phyloP scores from a whole-genome alignment of 2,329 filamentous ascomycete genomes.

The Colletotrichum tropicicola region DNA sequence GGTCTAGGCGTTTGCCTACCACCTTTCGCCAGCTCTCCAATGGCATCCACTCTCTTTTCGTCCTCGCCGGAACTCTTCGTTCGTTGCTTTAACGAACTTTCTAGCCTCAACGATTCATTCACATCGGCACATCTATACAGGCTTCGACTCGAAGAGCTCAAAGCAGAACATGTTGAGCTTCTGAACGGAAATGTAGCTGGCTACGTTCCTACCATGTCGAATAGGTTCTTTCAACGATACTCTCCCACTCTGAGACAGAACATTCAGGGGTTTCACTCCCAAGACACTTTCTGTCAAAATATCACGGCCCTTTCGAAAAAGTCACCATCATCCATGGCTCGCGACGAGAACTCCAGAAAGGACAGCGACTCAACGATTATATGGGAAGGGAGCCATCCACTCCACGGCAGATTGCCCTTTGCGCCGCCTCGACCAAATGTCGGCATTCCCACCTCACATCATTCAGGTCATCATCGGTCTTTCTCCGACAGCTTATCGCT shows the following conservation, averaged over 20 bases:
- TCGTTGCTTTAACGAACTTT: background rate
- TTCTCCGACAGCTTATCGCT: conserved; percentile 18
- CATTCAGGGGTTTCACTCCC: background rate
- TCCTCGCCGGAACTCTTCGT: conserved; percentile 5
- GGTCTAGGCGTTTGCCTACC: background rate
- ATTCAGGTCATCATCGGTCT: conserved; percentile 6
- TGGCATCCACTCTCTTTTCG: conserved; percentile 4
- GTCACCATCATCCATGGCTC: background rate
- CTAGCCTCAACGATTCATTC: background rate
- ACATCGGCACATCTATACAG: background rate
- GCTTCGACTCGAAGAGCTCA: conserved; percentile 2
- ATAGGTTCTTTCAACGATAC: conserved; percentile 17
- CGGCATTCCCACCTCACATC: background rate
- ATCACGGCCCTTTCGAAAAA: background rate
- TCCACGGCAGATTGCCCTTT: background rate
- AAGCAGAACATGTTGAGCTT: background rate
- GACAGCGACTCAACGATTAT: background rate
- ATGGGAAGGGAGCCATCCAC: background rate
- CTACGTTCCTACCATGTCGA: background rate
- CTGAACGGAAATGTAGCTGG: background rate
- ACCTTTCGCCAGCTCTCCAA: conserved; percentile 13
- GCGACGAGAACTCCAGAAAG: background rate
- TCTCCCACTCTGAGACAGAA: background rate
- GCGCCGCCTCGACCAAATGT: background rate
- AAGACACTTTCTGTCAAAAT: background rate